Evolutionary conservation across 805 yeast species (phyloP).

Genomic region (Saccharomycopsis amapae): DNA sequence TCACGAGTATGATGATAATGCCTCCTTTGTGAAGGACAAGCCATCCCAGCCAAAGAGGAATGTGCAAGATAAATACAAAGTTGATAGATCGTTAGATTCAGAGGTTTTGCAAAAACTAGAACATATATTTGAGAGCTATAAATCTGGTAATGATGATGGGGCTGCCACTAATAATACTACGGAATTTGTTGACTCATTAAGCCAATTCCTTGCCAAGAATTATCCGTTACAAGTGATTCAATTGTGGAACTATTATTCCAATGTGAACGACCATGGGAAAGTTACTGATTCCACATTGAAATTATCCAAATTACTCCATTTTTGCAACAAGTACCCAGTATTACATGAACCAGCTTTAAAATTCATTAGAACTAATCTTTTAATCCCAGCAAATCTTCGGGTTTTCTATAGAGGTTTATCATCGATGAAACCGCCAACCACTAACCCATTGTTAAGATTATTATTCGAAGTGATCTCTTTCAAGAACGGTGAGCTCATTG

Average conservation of each 20-base stretch:
- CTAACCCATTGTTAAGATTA: slow-evolving; percentile 56
- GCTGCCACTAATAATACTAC: too few relatives aligned
- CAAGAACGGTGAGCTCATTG: slow-evolving; percentile 43
- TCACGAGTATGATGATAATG: background rate
- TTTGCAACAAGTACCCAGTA: slow-evolving; percentile 15
- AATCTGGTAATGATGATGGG: slow-evolving; percentile 1
- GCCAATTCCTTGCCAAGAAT: slow-evolving; percentile 30
- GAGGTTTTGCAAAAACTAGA: slow-evolving; percentile 4
- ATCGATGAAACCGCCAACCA: slow-evolving; percentile 46
- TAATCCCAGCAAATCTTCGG: slow-evolving; percentile 41
- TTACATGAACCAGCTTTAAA: slow-evolving; percentile 28
- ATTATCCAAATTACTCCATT: slow-evolving; percentile 28
- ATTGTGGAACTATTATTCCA: slow-evolving; percentile 42
- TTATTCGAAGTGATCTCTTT: slow-evolving; percentile 45
- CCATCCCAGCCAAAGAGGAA: background rate
- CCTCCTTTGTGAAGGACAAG: slow-evolving; percentile 9
- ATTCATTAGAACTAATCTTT: slow-evolving; percentile 46
- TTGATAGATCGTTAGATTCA: slow-evolving; percentile 3
- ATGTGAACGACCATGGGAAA: slow-evolving; percentile 43
- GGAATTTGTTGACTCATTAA: slow-evolving; percentile 21
- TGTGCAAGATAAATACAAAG: slow-evolving; percentile 3
- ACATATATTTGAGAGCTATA: background rate
- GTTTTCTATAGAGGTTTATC: slow-evolving; percentile 62
- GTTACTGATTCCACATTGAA: slow-evolving; percentile 39
- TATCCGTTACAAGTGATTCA: slow-evolving; percentile 34